Evolutionary conservation across 345 rosid species (phyloP).

Genomic region (Stellera chamaejasme): DNA sequence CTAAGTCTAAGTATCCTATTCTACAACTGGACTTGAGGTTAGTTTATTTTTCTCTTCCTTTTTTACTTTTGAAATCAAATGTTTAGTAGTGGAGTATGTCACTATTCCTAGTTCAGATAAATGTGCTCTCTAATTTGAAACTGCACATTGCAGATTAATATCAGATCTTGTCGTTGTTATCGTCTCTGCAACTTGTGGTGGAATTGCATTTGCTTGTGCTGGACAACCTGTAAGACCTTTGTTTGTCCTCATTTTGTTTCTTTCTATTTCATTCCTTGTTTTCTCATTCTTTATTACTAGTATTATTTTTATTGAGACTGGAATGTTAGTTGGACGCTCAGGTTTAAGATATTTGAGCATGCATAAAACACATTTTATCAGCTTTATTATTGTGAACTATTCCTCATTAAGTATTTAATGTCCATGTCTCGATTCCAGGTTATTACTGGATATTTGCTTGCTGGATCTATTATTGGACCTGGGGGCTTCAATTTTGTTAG

Average conservation of each 20-base stretch:
- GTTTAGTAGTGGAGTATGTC: background rate
- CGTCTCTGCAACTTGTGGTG: slow-evolving; percentile 98
- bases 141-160: slow-evolving; percentile 60
- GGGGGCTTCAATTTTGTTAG: slow-evolving; percentile 92
- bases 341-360: background rate
- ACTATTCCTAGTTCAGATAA: background rate
- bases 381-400: slow-evolving; percentile 7
- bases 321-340: slow-evolving; percentile 2
- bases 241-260: background rate
- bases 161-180: slow-evolving; percentile 95
- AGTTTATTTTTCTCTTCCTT: slow-evolving; percentile 4
- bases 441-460: slow-evolving; percentile 87
- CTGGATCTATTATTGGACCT: slow-evolving; percentile 90
- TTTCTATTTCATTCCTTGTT: slow-evolving; percentile 7
- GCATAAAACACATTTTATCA: slow-evolving; percentile 2
- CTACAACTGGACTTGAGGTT: slow-evolving; percentile 92
- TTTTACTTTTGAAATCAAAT: background rate
- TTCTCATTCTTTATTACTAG: slow-evolving; percentile 6
- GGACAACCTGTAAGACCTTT: slow-evolving; percentile 80
- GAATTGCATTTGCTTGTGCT: slow-evolving; percentile 98
- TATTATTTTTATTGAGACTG: background rate
- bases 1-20: slow-evolving; percentile 91
- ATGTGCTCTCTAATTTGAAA: slow-evolving; percentile 12
- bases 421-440: slow-evolving; percentile 40
- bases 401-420: background rate